Evolutionary conservation across 805 yeast species (phyloP), one percentile per base, ranked within the genome.

Genomic region (Zygosaccharomyces kombuchaensis): DNA sequence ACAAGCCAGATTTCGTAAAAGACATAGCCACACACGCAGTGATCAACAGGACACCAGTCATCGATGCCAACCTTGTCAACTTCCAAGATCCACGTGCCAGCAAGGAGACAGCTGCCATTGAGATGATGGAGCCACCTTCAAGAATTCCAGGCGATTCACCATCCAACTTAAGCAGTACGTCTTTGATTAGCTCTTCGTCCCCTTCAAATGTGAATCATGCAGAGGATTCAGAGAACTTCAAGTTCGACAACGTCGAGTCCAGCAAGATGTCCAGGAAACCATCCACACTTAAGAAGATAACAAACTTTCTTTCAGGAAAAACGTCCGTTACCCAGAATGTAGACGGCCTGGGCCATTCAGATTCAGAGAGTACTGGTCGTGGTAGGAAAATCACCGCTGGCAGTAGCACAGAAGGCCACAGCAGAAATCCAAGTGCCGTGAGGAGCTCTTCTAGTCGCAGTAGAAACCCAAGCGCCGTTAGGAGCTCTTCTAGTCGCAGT

Each of bases 1-100:
- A 80, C 39, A 90, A 89, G 60, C 91, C 93, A 2, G 62, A 75
- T 3, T 75, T 73, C 45, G 56, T 63, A 17, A 66, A 64, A 46
- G 67, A 62, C 34, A 47, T 52, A 0, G 22, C 21, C n/a, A 51
- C 58, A 1, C 59, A 60, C 25, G 44, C 44, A 3, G 57, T 67
- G 22, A 55, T 68, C 9, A 59, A 62, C 41, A 45, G 64, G 9
- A 57, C 67, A 1, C 69, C 73, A 17, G 35, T 45, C 1, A 62
- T 67, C 13, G 56, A 56, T 39, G 38, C 51, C 10, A 37, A 39
- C 16, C 34, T 48, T 7, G 36, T 48, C 27, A 35, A 34, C 19
- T 13, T 39, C 7, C 37, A 34, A 8, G 40, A 38, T 27, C 41
- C 41, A 16, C 41, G 26, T 19, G 17, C 36, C 21, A 14, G 35